Percentiles rank a stretch among this genome's conserved stretches.
phyloP scores from a whole-genome alignment of 129 eudicot species.

The Saposhnikovia divaricata region DNA sequence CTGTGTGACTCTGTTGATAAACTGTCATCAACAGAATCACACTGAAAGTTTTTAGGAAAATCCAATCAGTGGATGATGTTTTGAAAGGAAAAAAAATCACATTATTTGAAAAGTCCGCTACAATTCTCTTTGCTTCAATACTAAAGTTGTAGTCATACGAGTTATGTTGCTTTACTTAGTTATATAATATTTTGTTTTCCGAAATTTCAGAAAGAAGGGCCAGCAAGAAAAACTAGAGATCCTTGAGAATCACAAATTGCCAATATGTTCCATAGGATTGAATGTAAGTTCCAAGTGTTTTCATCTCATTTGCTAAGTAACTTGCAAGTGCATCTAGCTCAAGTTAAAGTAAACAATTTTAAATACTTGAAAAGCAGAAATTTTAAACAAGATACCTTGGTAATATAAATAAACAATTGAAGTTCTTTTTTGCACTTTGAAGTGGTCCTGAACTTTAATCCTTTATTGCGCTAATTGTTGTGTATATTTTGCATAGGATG shows the following conservation, averaged over 20 bases:
- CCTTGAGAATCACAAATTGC: slow-evolving; percentile 52
- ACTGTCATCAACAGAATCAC: slow-evolving; percentile 19
- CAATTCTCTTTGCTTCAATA: not conserved
- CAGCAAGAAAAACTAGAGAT: slow-evolving; percentile 50
- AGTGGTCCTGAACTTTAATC: not conserved
- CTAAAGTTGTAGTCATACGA: not conserved
- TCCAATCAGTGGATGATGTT: not conserved
- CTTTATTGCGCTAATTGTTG: not conserved
- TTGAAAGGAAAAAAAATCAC: not conserved
- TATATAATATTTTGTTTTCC: not conserved
- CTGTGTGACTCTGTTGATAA: too few species aligned
- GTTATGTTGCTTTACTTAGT: not conserved
- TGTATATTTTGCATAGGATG: slow-evolving; percentile 38
- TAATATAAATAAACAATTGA: not conserved
- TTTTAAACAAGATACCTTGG: not conserved
- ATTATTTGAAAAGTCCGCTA: not conserved
- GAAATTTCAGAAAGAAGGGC: slow-evolving; percentile 55
- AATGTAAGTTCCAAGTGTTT: slow-evolving; percentile 36
- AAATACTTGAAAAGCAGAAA: not conserved
- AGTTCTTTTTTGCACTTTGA: not conserved
- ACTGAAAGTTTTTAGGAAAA: not conserved
- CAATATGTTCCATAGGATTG: slow-evolving; percentile 40
- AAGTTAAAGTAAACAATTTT: not conserved
- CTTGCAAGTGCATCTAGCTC: not conserved
- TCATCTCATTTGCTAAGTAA: not conserved